Base-by-base conservation (phyloP, 495 filamentous ascomycete genomes). In the Neurospora intermedia region DNA sequence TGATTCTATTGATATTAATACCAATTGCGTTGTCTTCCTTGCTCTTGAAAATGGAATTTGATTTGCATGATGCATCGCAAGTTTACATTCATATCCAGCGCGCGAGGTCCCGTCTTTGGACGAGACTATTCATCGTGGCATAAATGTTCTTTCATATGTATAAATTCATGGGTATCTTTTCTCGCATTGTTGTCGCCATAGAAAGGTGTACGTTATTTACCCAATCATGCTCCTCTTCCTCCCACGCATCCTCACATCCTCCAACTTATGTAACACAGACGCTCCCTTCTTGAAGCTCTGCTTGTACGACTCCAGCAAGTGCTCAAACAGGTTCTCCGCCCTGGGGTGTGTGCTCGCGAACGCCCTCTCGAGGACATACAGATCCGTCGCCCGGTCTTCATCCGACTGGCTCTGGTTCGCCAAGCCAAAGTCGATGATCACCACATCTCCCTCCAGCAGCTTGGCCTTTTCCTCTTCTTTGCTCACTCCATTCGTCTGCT, bases 181-280 rank as follows among this genome's bases (percentile, higher is more conserved):
- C 35, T n/a, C 23, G 20, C n/a, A 54, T 0, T 31, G 1, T 9
- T 42, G 18, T 5, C 40, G 38, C 23, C 16, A 41, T 18, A 2
- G 27, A 59, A 0, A 38, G 35, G 4, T 27, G 2, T 27, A 54
- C 46, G 13, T 11, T 6, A 13, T 43, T 85, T 38, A 96, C 70
- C 96, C 96, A 76, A 99, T 75, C 96, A 99, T 98, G 79, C 93
- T 98, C 82, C 91, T 91, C 89, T 99, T 99, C 80, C 96, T 86
- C n/a, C 96, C 96, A 78, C 96, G 88, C 91, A 97, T 88, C 82
- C 96, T 89, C 69, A 99, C 96, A 77, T 98, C 96, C 82, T 96
- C 94, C 72, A 99, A 80, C 80, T 89, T 93, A 80, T 87, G 91
- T 70, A 89, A 73, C 13, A 87, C 86, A 7, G 81, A 74, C 27